These are phyloP conservation scores for Zelonia costaricensis DNA, from an alignment of 208 protist species.

Conservation along the genomic window DNA sequence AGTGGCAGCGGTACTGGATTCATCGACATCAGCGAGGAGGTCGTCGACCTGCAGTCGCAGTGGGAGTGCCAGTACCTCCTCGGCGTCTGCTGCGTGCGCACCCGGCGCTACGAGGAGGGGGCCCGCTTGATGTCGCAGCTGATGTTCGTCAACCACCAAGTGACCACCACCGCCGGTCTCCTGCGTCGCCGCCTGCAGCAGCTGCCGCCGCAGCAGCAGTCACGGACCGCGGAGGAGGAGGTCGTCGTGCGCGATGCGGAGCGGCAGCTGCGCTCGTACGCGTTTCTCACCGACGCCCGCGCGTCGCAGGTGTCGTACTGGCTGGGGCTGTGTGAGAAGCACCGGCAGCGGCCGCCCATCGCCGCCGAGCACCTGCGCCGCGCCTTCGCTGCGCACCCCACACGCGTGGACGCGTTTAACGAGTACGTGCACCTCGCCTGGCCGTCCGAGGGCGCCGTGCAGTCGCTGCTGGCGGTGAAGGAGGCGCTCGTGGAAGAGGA, in stretches of 20 bases:
- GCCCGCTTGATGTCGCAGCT: constrained; percentile 59
- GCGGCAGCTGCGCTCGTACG: constrained; percentile 9
- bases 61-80: constrained; percentile 84
- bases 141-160: constrained; percentile 23
- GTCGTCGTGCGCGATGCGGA: background rate
- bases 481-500: constrained; percentile 15
- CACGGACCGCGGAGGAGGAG: background rate
- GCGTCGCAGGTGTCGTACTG: constrained; percentile 57
- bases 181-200: constrained; percentile 18
- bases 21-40: constrained; percentile 20
- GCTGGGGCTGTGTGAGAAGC: constrained; percentile 61
- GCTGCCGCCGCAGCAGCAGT: constrained; percentile 3
- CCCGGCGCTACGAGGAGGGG: constrained; percentile 64
- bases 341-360: constrained; percentile 23
- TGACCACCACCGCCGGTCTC: constrained; percentile 12
- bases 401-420: constrained; percentile 55
- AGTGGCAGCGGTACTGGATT: too few relatives aligned
- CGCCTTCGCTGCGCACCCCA: constrained; percentile 33
- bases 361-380: constrained; percentile 24
- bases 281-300: constrained; percentile 27
- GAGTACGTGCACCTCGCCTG: constrained; percentile 39
- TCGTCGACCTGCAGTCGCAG: constrained; percentile 44
- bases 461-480: constrained; percentile 15
- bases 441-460: constrained; percentile 18
- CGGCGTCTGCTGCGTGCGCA: constrained; percentile 70